Base-by-base conservation (phyloP, 805 yeast genomes). In the Candida pseudofarinosa region DNA sequence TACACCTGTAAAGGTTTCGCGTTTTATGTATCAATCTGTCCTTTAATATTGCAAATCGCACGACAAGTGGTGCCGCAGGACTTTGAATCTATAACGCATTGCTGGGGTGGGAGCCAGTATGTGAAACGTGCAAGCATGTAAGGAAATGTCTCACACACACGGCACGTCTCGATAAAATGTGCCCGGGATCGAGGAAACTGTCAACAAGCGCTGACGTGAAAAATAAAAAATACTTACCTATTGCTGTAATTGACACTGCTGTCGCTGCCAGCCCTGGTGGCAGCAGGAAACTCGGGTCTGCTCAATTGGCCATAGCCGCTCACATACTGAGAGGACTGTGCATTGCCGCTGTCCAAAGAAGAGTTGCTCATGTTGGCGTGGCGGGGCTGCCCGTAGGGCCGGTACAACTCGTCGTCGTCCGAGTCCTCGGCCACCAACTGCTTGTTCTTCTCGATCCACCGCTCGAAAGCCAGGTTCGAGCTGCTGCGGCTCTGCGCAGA, bases 401-500 rank as follows among this genome's bases (percentile, higher is more conserved):
- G 19, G 32, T 39, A 33, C 36, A 33, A 26, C 20, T 41, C 67
- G 4, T 67, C 78, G 28, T 23, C 28, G 37, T 72, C 73, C 17
- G 69, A 63, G 44, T 72, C 67, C 38, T 69, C 56, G 44, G 63
- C 65, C 43, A 73, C 46, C 56, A 75, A 48, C 51, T 60, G 62
- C 47, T 62, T 65, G 47, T 71, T 72, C 44, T 65, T 66, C 43
- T 67, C 67, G 16, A 83, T 77, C 89, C 89, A 83, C 16, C 67
- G 71, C 34, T 76, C 80, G 55, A 80, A 83, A 45, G 47, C 54
- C 12, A 47, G 41, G 40, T 52, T 44, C 45, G 62, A 64, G 33
- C 48, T 57, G 32, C 45, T 48, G 23, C 55, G 40, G 26, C 64
- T 59, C n/a, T 57, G 39, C 5, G 54, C 38, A n/a, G 37, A 7